Conservation (phyloP, 768 basidiomycete genomes). For the Trametes gibbosa region DNA sequence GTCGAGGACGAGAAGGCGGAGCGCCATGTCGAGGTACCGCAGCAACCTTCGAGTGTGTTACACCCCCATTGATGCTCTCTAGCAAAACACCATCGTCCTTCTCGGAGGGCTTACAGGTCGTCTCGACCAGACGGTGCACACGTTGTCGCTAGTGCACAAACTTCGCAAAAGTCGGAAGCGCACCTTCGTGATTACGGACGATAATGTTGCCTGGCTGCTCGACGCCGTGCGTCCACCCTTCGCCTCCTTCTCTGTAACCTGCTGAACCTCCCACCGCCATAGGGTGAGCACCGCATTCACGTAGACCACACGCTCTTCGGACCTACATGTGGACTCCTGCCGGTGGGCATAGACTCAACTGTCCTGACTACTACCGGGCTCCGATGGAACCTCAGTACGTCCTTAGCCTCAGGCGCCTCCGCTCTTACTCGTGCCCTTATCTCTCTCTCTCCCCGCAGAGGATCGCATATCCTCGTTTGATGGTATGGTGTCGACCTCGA, state of each 20-base stretch:
- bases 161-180: constrained; percentile 56
- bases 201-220: constrained; percentile 89
- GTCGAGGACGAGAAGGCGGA: constrained; percentile 51
- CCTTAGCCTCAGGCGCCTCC: not conserved
- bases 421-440: not conserved
- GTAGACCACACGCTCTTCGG: constrained; percentile 77
- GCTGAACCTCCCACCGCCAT: not conserved
- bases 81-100: constrained; percentile 68
- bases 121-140: constrained; percentile 92
- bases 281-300: constrained; percentile 83
- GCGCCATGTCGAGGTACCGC: constrained; percentile 35
- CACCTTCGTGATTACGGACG: constrained; percentile 82
- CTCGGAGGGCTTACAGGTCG: constrained; percentile 90
- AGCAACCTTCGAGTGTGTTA: too few species aligned
- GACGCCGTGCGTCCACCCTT: constrained; percentile 47
- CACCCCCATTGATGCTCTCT: not conserved
- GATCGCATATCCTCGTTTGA: constrained; percentile 74
- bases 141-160: constrained; percentile 82
- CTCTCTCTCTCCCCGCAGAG: constrained; percentile 37
- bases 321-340: constrained; percentile 91
- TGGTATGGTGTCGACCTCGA: constrained; percentile 88
- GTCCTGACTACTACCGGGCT: constrained; percentile 80
- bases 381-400: constrained; percentile 84
- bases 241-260: not conserved
- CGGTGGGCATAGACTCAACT: constrained; percentile 78